Evolutionary conservation across 495 filamentous ascomycete species (phyloP).

Genomic region (Neurospora sp.): DNA sequence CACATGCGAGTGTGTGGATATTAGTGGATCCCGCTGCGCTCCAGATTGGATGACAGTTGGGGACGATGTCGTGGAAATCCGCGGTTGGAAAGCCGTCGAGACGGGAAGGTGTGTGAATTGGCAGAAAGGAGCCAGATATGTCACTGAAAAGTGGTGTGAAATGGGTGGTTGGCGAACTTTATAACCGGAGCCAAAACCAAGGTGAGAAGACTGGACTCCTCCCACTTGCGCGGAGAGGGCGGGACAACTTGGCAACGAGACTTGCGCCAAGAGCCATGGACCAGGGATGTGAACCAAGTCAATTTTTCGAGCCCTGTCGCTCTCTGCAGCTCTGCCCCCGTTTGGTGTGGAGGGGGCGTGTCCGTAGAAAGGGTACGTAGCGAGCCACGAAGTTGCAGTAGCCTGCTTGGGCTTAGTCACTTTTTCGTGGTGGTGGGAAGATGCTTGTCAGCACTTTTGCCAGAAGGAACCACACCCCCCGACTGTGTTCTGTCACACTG

Average conservation of each 20-base stretch:
- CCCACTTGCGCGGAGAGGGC: not conserved
- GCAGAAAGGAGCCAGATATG: slow-evolving; percentile 14
- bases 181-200: slow-evolving; percentile 4
- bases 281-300: slow-evolving; percentile 1
- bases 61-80: slow-evolving; percentile 13
- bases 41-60: slow-evolving; percentile 18
- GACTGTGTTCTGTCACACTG: slow-evolving; percentile 1
- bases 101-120: slow-evolving; percentile 5
- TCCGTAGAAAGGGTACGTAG: not conserved
- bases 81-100: slow-evolving; percentile 2
- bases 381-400: not conserved
- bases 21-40: slow-evolving; percentile 19
- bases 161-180: slow-evolving; percentile 13
- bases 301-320: slow-evolving; percentile 6
- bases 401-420: slow-evolving; percentile 11
- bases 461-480: slow-evolving; percentile 7
- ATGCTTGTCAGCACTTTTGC: slow-evolving; percentile 5
- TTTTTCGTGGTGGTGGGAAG: not conserved
- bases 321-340: not conserved
- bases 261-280: not conserved
- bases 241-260: slow-evolving; percentile 8
- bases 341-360: slow-evolving; percentile 12
- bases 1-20: slow-evolving; percentile 10
- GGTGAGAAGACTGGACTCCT: slow-evolving; percentile 4
- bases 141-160: slow-evolving; percentile 9